A percentile compares a stretch with the other conserved stretches of the same genome.
Conservation (phyloP, 352 stramenopile species). For the Phytophthora uliginosa region DNA sequence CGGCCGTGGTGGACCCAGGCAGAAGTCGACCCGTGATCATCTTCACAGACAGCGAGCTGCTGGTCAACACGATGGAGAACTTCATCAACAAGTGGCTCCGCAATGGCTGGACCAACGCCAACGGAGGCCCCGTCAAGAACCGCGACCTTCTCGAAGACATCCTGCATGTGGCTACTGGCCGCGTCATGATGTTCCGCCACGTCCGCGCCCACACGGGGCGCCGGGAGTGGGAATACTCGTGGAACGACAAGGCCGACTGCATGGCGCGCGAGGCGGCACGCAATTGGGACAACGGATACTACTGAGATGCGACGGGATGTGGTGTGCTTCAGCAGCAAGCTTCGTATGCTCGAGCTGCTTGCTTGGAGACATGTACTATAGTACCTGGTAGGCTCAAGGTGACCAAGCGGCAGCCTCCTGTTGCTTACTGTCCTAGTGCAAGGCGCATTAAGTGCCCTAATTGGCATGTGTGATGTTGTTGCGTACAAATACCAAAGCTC, state of each 20-base stretch:
- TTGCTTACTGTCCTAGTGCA: not conserved
- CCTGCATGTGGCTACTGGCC: not conserved
- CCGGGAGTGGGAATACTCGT: constrained; percentile 22
- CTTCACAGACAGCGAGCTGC: constrained; percentile 24
- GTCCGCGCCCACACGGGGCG: constrained; percentile 15
- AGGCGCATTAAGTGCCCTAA: too few species aligned
- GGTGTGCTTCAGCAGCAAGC: not conserved
- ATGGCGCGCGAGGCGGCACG: constrained; percentile 8
- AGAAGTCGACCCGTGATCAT: constrained; percentile 10
- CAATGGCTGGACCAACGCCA: constrained; percentile 18
- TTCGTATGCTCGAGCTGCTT: not conserved
- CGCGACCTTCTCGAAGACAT: constrained; percentile 17
- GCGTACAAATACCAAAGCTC: not conserved
- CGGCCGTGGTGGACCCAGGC: constrained; percentile 6
- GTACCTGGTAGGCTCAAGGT: constrained; percentile 1
- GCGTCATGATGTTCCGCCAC: constrained; percentile 18
- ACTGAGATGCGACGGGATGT: constrained; percentile 5
- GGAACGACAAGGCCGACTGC: constrained; percentile 16
- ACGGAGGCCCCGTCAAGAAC: constrained; percentile 21
- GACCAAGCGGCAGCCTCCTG: not conserved
- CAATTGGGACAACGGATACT: constrained; percentile 8
- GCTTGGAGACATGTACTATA: not conserved
- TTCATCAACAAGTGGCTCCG: constrained; percentile 8
- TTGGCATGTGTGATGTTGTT: constrained; percentile 6
- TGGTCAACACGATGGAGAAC: constrained; percentile 16